Evolutionary conservation across 2,329 filamentous ascomycete genomes (phyloP).

Genomic region (Paecilomyces sp.): DNA sequence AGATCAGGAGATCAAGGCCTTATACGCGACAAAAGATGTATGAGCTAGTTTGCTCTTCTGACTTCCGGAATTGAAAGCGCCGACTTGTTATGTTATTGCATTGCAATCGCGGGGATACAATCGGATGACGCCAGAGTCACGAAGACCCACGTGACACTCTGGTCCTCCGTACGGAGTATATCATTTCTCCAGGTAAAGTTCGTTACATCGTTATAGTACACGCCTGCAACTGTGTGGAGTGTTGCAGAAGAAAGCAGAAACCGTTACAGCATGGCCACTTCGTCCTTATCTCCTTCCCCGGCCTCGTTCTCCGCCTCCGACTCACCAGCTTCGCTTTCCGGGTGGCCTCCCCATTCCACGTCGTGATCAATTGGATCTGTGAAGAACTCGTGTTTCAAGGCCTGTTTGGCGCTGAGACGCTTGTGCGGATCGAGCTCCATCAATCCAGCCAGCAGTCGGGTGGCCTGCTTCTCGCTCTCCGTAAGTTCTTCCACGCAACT

Average conservation of each 20-base stretch:
- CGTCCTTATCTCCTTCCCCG: conserved; percentile 23
- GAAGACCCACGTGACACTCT: neutral
- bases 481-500: conserved; percentile 63
- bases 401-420: conserved; percentile 36
- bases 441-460: conserved; percentile 33
- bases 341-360: conserved; percentile 32
- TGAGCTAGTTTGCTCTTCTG: neutral
- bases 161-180: neutral
- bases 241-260: neutral
- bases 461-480: conserved; percentile 39
- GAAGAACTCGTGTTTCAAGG: conserved; percentile 40
- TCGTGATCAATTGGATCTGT: conserved; percentile 33
- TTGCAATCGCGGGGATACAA: neutral
- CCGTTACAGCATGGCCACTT: conserved; percentile 29
- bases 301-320: conserved; percentile 21
- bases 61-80: neutral
- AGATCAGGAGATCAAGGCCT: neutral
- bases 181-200: neutral
- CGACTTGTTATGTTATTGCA: neutral
- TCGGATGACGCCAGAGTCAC: conserved; percentile 1
- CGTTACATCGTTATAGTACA: neutral
- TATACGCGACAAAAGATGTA: neutral
- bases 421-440: conserved; percentile 39
- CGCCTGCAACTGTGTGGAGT: neutral
- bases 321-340: conserved; percentile 23